Base-by-base conservation (phyloP, 73 alveolate genomes). In the Paramecium sonneborni region DNA sequence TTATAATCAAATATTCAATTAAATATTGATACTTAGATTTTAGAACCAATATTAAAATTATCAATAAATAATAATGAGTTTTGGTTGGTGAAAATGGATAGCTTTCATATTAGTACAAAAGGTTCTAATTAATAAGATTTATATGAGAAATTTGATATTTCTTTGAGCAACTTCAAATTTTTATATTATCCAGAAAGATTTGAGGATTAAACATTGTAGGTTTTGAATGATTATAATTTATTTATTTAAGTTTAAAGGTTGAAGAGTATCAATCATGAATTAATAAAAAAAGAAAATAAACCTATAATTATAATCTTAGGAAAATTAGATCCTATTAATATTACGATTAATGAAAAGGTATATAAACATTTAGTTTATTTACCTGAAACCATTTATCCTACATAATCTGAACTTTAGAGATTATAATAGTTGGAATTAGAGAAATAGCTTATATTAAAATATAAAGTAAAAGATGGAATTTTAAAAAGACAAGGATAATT, bases 61-160 rank as follows among this genome's bases (percentile, higher is more conserved):
- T 62, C 90, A 9, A 30, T 79, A 14, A 62, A 62, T 62, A 34
- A 26, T 21, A 24, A 44, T 24, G 90, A 79, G n/a, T 41, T 23
- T 41, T 79, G 90, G 90, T 10, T 43, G 7, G 34, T 79, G 0
- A 79, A 43, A 24, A 21, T 79, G 44, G 44, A 79, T 41, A 43
- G 39, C 30, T 44, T 79, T 39, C 69, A 39, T 10, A 20, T 79
- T 43, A 14, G 35, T 10, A 37, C 90, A 8, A 62, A 62, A 30
- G 48, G 21, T 1, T 20, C 70, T 24, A 79, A 38, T 41, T 8
- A 3, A 15, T 85, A 76, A 46, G 76, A 67, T 62, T n/a, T 23
- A 11, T 92, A 92, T 92, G 95, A 92, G 85, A 85, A 26, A 88
- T 92, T 92, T 72, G 72, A 85, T 26, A 6, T 79, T 0, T 23